Conservation (phyloP, 345 rosid genomes). For the Streptanthus diversifolius region DNA sequence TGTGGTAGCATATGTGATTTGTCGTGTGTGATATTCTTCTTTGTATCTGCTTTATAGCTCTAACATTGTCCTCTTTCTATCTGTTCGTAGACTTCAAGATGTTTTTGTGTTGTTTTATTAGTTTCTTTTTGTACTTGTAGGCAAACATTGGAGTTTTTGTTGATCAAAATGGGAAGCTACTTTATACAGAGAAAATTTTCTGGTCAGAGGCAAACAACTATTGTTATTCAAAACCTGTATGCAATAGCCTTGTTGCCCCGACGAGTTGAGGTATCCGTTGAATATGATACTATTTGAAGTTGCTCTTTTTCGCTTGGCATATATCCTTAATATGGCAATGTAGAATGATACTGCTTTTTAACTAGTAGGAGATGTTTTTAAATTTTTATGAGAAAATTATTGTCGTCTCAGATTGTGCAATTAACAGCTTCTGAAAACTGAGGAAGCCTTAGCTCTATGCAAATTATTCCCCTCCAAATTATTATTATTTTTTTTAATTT, state of each 20-base stretch:
- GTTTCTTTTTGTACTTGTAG: conserved; percentile 40
- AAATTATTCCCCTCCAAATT: conserved; percentile 94
- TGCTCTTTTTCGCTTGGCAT: not conserved
- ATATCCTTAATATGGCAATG: not conserved
- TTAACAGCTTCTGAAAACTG: conserved; percentile 94
- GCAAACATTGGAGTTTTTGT: conserved; percentile 96
- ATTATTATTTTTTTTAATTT: too few species aligned
- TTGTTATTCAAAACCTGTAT: conserved; percentile 85
- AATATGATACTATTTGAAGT: not conserved
- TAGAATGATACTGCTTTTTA: not conserved
- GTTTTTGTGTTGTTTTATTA: not conserved
- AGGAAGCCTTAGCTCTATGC: conserved; percentile 96
- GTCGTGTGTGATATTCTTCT: too few species aligned
- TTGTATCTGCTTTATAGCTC: too few species aligned
- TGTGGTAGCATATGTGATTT: too few species aligned
- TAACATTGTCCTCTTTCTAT: too few species aligned
- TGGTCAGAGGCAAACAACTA: conserved; percentile 98
- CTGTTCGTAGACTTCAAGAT: too few species aligned
- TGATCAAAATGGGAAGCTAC: conserved; percentile 96
- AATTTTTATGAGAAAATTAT: conserved; percentile 16
- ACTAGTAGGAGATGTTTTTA: conserved; percentile 3
- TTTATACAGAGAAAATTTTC: conserved; percentile 81
- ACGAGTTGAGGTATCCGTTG: conserved; percentile 98
- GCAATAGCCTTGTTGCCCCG: conserved; percentile 80
- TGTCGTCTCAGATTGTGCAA: conserved; percentile 77